Base-by-base conservation (phyloP, 805 yeast species). In the Candida silvatica region DNA sequence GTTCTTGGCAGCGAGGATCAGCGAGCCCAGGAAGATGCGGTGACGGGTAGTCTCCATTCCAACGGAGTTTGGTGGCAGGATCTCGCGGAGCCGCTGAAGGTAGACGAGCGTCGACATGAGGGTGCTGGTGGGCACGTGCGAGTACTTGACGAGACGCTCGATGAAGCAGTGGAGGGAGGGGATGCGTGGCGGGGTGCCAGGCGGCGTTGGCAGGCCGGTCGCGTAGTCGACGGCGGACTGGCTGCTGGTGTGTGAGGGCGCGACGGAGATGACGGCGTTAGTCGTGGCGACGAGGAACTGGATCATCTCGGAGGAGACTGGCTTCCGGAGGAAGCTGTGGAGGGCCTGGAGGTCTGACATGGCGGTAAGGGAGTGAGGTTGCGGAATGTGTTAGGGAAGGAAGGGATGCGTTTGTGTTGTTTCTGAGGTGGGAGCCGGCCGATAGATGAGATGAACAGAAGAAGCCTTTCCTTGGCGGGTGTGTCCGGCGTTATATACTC, bases 31-130 rank as follows among this genome's bases (percentile, higher is more conserved):
- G 46, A 90, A 92, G 38, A 90, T 84, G 41, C 97, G 71, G 63
- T 90, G 98, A 52, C 94, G 74, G 6, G 97, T 87, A 35, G 97
- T 82, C 40, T 76, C 86, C 70, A 88, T 86, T 14, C 97, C 97
- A 39, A 80, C 74, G 9, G 95, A 92, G 55, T 83, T 82, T 20
- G 84, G 74, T 3, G 97, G 97, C 35, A 90, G 69, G 6, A 80
- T 68, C 35, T 74, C 70, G 46, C 90, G 74, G 47, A 92, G 67
- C 45, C 86, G 80, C 37, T 80, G 77, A 41, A 90, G 65, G 56
- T 85, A 90, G 12, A 87, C 88, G 36, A 88, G 67, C 4, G 95
- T 72, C 16, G 97, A 79, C 97, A 92, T 90, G 43, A 90, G 68
- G 1, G 97, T 90, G 24, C 97, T 86, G 4, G 95, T 83, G 59